Percentiles rank a stretch among this genome's conserved stretches.
phyloP scores from a whole-genome alignment of 1,139 yeast genomes.

The Hansenula lynferdii region DNA sequence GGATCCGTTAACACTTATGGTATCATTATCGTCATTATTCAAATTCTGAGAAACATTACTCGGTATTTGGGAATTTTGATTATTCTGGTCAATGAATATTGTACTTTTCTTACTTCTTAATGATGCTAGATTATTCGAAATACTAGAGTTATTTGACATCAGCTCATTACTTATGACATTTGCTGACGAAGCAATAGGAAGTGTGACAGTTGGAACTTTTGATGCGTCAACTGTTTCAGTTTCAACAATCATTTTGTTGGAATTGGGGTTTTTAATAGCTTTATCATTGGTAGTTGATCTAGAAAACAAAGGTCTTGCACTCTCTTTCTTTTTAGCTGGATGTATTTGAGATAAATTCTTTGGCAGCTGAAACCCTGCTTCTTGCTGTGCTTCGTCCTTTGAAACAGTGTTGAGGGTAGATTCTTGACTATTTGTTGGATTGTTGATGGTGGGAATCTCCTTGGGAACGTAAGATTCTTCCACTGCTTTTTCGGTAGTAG shows the following conservation, averaged over 20 bases:
- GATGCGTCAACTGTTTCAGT: conserved; percentile 24
- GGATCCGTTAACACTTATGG: conserved; percentile 19
- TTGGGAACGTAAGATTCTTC: too few relatives aligned
- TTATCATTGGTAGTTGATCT: conserved; percentile 21
- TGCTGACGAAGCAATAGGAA: conserved; percentile 18
- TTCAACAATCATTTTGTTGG: conserved; percentile 22
- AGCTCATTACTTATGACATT: conserved; percentile 12
- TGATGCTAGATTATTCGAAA: conserved; percentile 17
- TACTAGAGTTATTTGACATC: conserved; percentile 11
- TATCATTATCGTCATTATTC: conserved; percentile 14
- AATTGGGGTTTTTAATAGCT: conserved; percentile 7
- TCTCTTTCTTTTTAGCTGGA: conserved; percentile 16
- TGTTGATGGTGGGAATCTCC: not conserved
- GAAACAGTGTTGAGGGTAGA: too few relatives aligned
- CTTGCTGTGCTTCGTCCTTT: too few relatives aligned
- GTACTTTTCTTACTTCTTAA: conserved; percentile 21
- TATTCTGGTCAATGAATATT: conserved; percentile 16
- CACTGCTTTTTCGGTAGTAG: not conserved
- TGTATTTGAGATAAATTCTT: not conserved
- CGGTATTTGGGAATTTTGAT: conserved; percentile 5
- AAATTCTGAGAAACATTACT: conserved; percentile 2
- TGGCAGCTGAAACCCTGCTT: not conserved
- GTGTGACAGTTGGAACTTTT: conserved; percentile 18
- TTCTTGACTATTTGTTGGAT: too few relatives aligned
- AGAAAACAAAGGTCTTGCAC: conserved; percentile 19